Base-by-base conservation (phyloP, 345 rosid genomes). In the Boechera retrofracta region DNA sequence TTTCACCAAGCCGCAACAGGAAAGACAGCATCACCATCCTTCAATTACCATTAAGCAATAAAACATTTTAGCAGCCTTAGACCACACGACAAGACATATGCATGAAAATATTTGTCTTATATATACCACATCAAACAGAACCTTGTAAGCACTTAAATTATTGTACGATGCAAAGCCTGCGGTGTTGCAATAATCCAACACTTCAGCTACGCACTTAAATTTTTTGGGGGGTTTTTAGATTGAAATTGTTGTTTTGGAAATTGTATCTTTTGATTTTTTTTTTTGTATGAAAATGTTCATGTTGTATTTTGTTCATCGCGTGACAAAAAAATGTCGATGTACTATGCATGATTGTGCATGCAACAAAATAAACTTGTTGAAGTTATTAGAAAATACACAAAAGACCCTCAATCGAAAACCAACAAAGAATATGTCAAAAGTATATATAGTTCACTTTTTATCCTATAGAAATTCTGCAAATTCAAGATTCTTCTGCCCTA, bases 11-110 rank as follows among this genome's bases (percentile, higher is more conserved):
- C 98, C 97, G 56, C 89, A 93, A 84, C 96, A 93, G 2, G 98
- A 93, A 68, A 93, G 96, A 64, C 94, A 89, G 97, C 94, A 83
- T 93, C 96, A 38, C 94, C 94, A 81, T 82, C 82, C 98, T 91
- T 87, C 74, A 26, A 42, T 21, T 26, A 49, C 31, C 73, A 72
- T 57, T 4, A 57, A n/a, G 6, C 5, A 63, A 44, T 2, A 45
- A 13, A 18, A 26, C 7, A 28, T 5, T 26, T 38, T 3, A 74
- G 42, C 64, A 28, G 15, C 16, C 4, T 36, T 47, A 61, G 7
- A 61, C n/a, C 33, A 42, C 36, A 42, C 21, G 42, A 26, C 64
- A 21, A 52, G 13, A 28, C 28, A 61, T 69, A 76, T 11, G 3
- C 16, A 77, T 56, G 35, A 35, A 45, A 53, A 54, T 28, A 44